Percentiles rank a stretch among this genome's conserved stretches.
Conservation (phyloP, 768 basidiomycete species). For the Tulasnella sp. region DNA sequence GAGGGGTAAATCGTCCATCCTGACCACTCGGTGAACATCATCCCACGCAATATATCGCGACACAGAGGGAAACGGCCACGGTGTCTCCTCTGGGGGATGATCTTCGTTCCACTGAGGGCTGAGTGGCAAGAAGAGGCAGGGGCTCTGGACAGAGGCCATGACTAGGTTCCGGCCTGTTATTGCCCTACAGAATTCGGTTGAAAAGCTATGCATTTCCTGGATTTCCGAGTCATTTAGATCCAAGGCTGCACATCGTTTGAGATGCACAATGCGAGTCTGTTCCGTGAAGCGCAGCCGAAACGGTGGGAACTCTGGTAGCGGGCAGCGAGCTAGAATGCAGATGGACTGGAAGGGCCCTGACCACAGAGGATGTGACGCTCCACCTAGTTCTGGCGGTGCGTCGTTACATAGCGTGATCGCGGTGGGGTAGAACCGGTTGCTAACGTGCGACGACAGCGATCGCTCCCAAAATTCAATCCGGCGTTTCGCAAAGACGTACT, state of each 20-base stretch:
- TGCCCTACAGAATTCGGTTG: slow-evolving; percentile 62
- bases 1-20: slow-evolving; percentile 55
- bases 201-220: slow-evolving; percentile 60
- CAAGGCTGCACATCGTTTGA: slow-evolving; percentile 54
- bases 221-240: slow-evolving; percentile 53
- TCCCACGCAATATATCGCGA: slow-evolving; percentile 65
- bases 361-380: slow-evolving; percentile 35
- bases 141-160: slow-evolving; percentile 58
- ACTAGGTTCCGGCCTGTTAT: slow-evolving; percentile 69
- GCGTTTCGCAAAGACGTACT: slow-evolving; percentile 56
- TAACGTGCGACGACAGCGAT: slow-evolving; percentile 41
- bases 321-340: slow-evolving; percentile 65
- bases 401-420: slow-evolving; percentile 51
- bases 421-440: slow-evolving; percentile 56
- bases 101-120: slow-evolving; percentile 45
- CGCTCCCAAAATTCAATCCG: slow-evolving; percentile 70
- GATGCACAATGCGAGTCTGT: slow-evolving; percentile 49
- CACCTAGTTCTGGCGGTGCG: slow-evolving; percentile 36
- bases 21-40: slow-evolving; percentile 55
- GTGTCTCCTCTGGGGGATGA: slow-evolving; percentile 36
- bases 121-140: slow-evolving; percentile 72
- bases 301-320: slow-evolving; percentile 59
- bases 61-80: slow-evolving; percentile 47
- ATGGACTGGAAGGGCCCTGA: slow-evolving; percentile 58
- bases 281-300: slow-evolving; percentile 68